Conservation (phyloP, 1,139 yeast species). For the Sugiyamaella japonica region DNA sequence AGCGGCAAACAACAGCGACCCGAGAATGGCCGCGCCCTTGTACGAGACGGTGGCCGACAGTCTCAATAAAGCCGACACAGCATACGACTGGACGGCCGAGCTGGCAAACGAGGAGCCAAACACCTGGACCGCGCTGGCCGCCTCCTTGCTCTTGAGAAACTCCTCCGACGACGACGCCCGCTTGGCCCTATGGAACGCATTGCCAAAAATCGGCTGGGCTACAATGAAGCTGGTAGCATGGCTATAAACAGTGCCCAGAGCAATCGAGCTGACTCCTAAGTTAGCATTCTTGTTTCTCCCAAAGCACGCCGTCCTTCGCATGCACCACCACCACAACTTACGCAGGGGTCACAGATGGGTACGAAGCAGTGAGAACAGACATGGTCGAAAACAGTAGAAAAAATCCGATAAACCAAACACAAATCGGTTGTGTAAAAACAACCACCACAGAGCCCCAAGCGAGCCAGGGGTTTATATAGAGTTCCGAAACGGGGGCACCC, state of each 20-base stretch:
- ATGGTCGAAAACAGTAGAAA: neutral
- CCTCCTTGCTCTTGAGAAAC: constrained; percentile 41
- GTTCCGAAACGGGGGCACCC: neutral
- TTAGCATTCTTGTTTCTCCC: no score
- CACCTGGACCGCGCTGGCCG: constrained; percentile 41
- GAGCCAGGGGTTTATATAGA: constrained; percentile 2
- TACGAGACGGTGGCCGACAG: constrained; percentile 42
- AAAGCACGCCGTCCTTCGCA: no score
- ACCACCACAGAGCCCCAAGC: neutral
- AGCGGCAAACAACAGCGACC: constrained; percentile 43
- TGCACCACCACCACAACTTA: no score
- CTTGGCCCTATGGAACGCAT: constrained; percentile 43
- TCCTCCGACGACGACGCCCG: constrained; percentile 40
- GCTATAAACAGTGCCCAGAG: constrained; percentile 45
- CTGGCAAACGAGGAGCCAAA: constrained; percentile 41
- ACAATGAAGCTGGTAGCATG: constrained; percentile 42
- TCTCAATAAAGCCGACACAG: constrained; percentile 44
- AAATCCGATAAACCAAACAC: no score
- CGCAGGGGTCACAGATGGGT: constrained; percentile 16
- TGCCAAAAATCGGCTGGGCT: constrained; percentile 45
- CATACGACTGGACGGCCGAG: constrained; percentile 45
- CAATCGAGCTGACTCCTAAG: constrained; percentile 39
- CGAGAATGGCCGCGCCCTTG: constrained; percentile 46
- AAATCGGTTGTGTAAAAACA: neutral
- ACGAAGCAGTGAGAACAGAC: constrained; percentile 14